A percentile compares a stretch with the other conserved stretches of the same genome.
These are phyloP conservation scores for Saturnispora serradocipensis DNA, from an alignment of 805 yeast genomes.

Conservation along the genomic window DNA sequence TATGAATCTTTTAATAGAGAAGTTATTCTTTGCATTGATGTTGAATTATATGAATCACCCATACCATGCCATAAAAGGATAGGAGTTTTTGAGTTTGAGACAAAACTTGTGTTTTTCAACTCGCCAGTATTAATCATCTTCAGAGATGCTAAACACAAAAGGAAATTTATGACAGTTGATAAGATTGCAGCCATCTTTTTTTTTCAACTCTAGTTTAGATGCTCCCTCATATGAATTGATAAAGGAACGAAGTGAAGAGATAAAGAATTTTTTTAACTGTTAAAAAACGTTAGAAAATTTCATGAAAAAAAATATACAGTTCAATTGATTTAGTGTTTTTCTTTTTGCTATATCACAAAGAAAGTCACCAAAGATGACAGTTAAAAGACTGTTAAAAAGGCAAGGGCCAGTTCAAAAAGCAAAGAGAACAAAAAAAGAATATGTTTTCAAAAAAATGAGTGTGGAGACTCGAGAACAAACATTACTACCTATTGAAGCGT, in stretches of 20 bases:
- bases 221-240: neutral
- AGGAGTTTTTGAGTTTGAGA: constrained; percentile 12
- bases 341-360: neutral
- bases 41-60: constrained; percentile 64
- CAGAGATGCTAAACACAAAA: neutral
- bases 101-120: neutral
- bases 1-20: constrained; percentile 33
- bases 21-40: constrained; percentile 42
- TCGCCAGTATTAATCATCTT: neutral
- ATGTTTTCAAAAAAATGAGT: constrained; percentile 12
- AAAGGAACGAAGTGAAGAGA: neutral
- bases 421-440: constrained; percentile 1
- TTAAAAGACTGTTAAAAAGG: constrained; percentile 4
- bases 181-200: neutral
- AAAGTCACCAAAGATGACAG: constrained; percentile 1
- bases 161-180: neutral
- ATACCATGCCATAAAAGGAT: constrained; percentile 80
- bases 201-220: neutral
- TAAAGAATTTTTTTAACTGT: neutral
- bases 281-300: neutral
- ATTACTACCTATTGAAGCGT: constrained; percentile 22
- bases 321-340: neutral
- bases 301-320: neutral
- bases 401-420: neutral
- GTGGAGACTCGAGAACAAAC: constrained; percentile 13